Percentiles rank a stretch among this genome's conserved stretches.
Evolutionary conservation across 1,284 basidiomycete species (phyloP).

Genomic region (Rhodotorula sp.): DNA sequence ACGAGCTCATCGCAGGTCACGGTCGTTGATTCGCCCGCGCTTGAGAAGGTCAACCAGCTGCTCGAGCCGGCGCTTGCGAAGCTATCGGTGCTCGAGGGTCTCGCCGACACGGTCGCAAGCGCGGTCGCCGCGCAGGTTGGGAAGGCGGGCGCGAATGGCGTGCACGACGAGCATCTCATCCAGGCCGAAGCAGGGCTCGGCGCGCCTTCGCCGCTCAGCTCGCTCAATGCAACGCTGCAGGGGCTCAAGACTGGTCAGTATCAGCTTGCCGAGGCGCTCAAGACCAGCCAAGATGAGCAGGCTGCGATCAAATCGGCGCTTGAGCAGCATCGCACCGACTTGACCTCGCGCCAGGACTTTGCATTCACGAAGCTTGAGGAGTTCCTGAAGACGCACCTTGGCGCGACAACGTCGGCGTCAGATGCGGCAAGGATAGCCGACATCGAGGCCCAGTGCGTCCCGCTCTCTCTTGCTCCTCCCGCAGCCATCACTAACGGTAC

Average conservation of each 20-base stretch:
- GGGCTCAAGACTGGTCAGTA: background rate
- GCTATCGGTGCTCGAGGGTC: background rate
- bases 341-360: conserved; percentile 10
- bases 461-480: too few relatives aligned
- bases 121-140: background rate
- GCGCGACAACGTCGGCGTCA: background rate
- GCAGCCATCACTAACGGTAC: background rate
- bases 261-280: background rate
- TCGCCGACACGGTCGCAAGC: background rate
- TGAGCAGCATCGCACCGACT: conserved; percentile 7
- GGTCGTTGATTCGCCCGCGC: background rate
- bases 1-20: background rate
- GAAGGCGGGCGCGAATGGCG: background rate
- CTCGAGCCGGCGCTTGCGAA: background rate
- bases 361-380: conserved; percentile 4
- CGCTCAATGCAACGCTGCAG: background rate
- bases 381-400: background rate
- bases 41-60: background rate
- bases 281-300: background rate
- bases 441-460: conserved; percentile 21
- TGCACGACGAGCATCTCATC: background rate
- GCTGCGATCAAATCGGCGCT: background rate
- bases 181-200: background rate
- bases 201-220: background rate
- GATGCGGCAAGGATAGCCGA: conserved; percentile 1